Conservation (phyloP, 495 filamentous ascomycete genomes). For the Schizothecium vesticola region DNA sequence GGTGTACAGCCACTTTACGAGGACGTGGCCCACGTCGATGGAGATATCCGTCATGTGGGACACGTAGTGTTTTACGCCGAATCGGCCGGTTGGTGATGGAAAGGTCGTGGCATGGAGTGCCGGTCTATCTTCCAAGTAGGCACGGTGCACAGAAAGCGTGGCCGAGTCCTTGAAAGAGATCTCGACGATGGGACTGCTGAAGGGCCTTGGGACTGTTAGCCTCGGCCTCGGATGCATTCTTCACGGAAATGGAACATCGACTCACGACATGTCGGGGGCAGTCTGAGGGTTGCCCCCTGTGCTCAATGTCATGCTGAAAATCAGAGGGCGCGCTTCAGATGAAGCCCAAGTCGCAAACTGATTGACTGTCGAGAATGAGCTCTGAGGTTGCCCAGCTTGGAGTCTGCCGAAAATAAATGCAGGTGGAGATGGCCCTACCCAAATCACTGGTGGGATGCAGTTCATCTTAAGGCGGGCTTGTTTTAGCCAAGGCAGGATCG, state of each 20-base stretch:
- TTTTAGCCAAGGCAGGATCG: background rate
- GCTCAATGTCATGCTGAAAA: background rate
- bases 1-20: constrained; percentile 28
- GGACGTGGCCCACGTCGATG: constrained; percentile 21
- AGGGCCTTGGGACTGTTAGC: constrained; percentile 21
- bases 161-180: constrained; percentile 14
- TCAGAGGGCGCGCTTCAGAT: background rate
- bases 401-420: too few relatives aligned
- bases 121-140: constrained; percentile 9
- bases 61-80: background rate
- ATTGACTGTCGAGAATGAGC: background rate
- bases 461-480: background rate
- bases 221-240: background rate
- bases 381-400: background rate
- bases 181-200: constrained; percentile 12
- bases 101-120: constrained; percentile 2
- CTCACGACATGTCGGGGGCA: background rate
- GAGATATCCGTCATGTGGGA: constrained; percentile 11
- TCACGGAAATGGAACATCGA: background rate
- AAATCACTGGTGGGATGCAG: background rate
- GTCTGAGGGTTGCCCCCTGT: background rate
- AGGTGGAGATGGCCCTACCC: background rate
- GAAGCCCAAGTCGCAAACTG: background rate
- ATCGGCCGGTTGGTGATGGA: background rate
- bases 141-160: constrained; percentile 9